Conservation (phyloP, 2,329 filamentous ascomycete species). For the Atkinsonella texensis region DNA sequence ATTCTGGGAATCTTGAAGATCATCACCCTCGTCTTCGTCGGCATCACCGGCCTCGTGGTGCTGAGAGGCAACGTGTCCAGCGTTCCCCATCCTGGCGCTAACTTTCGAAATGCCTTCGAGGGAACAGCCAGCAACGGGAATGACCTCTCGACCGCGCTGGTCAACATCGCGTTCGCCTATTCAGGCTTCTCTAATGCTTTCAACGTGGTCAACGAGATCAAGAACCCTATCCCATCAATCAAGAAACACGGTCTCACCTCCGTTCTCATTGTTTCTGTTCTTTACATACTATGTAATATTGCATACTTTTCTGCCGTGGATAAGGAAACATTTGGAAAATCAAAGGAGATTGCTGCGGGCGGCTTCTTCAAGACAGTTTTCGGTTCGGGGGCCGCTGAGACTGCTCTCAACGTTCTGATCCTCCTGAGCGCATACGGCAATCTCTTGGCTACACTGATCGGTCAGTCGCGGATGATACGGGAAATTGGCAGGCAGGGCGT, state of each 20-base stretch:
- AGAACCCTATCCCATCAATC: conserved; percentile 38
- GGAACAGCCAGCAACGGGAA: conserved; percentile 25
- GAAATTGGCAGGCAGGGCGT: conserved; percentile 52
- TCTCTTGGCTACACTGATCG: conserved; percentile 41
- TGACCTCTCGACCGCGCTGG: conserved; percentile 33
- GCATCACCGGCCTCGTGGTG: conserved; percentile 49
- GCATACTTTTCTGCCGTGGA: conserved; percentile 45
- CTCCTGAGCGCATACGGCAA: conserved; percentile 47
- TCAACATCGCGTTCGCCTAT: conserved; percentile 48
- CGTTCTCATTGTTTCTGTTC: conserved; percentile 35
- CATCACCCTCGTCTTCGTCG: conserved; percentile 49
- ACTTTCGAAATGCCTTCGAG: conserved; percentile 24
- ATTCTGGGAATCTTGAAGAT: conserved; percentile 47
- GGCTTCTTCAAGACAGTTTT: conserved; percentile 50
- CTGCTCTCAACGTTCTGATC: conserved; percentile 45
- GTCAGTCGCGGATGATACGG: conserved; percentile 42
- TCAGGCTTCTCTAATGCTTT: conserved; percentile 47
- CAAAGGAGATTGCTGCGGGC: conserved; percentile 39
- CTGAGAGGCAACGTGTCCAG: conserved; percentile 27
- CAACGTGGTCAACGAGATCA: conserved; percentile 45
- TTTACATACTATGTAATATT: conserved; percentile 48
- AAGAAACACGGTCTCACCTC: conserved; percentile 34
- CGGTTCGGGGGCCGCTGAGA: conserved; percentile 33
- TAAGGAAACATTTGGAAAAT: neutral
- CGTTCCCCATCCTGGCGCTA: conserved; percentile 20